Base-by-base conservation (phyloP, 345 rosid genomes). In the Firmiana major region DNA sequence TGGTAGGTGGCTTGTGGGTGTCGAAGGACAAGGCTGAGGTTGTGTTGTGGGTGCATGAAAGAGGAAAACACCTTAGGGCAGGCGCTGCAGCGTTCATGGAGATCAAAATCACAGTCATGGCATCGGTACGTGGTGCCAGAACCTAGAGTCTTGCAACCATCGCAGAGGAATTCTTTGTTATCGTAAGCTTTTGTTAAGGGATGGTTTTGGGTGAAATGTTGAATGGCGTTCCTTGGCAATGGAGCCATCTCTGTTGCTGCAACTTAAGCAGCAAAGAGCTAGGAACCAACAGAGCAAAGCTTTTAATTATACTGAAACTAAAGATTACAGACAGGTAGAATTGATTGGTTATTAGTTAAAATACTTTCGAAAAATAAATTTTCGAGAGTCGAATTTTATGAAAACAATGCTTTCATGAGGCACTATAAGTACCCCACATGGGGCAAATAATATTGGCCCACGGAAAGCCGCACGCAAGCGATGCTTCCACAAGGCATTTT, bases 31-130 rank as follows among this genome's bases (percentile, higher is more conserved):
- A 87, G 88, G 66, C 2, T 46, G 60, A 84, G 83, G 6, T 21
- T 59, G 34, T 85, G 77, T 2, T 40, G 22, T 8, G 21, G 34
- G 31, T 87, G 92, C 38, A 79, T 59, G 81, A 59, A 80, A 57
- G 81, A 72, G 59, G 84, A 69, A 78, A 86, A 74, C 17, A 78
- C 63, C 6, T 3, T 17, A 17, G 87, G 88, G 67, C 81, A 81
- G 11, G 77, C 80, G 73, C 83, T 81, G 43, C 89, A 89, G 58
- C 74, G 78, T 59, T 82, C 82, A 74, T 85, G 90, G 71, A 86
- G 86, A 28, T 83, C 78, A 64, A 81, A 83, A 79, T 83, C 31
- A 73, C 87, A 86, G 19, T 3, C n/a, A 0, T 34, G 10, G 80
- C 88, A 86, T 3, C 36, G 75, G 51, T 73, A 83, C 26, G 71